Base-by-base conservation (phyloP, 2,329 filamentous ascomycete genomes). In the Aspergillus ochraceus region DNA sequence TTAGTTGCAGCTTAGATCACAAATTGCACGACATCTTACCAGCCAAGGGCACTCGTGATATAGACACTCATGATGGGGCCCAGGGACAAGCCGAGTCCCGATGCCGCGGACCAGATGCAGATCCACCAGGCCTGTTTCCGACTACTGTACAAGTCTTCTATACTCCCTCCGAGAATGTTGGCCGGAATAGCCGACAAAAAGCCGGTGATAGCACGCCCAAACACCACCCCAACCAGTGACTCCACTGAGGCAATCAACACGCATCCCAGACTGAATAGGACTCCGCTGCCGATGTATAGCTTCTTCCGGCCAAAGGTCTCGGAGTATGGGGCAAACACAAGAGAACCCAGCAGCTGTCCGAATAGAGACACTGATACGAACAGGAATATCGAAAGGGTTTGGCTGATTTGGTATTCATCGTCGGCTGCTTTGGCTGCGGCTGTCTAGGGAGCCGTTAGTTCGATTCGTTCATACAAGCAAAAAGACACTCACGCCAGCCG, bases 111-210 rank as follows among this genome's bases (percentile, higher is more conserved):
- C 80, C 81, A 83, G 6, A 76, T 65, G 56, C 78, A 78, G 9
- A 83, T 73, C 14, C 79, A 66, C 79, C 79, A 83, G 6, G 82
- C 76, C 17, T 81, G 73, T 19, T 70, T 71, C 56, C 73, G 72
- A 2, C 74, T 72, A 57, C 81, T 77, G 70, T 77, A 83, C 67
- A 83, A 76, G 61, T 84, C 81, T 59, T 84, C 81, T 36, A 83
- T 74, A 53, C 77, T 81, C 1, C 81, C 80, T 0, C 77, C 75
- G 8, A 79, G 76, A 6, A 83, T 79, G 20, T 80, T 78, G 0
- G 79, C 75, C 1, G 81, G 81, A 11, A 82, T 76, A 4, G 81
- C 79, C 0, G 81, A 81, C 9, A 80, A 67, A 5, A 81, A 63
- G 0, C 81, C 82, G 3, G 76, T 76, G 4, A 79, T 26, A 32